Evolutionary conservation across 2,329 filamentous ascomycete species (phyloP).

Genomic region (Pestalotiopsis sp.): DNA sequence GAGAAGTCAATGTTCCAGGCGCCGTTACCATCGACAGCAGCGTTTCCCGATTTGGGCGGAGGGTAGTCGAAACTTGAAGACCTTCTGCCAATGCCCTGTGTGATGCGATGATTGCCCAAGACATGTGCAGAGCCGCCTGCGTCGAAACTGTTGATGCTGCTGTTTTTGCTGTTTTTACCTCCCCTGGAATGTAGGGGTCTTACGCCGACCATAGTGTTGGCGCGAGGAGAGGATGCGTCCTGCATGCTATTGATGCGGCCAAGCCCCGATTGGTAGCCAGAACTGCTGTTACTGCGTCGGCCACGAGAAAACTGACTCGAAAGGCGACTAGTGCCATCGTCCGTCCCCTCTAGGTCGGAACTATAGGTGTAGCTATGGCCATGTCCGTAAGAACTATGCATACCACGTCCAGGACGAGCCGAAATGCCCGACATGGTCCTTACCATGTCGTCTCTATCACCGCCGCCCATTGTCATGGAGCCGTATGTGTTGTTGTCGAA

Average conservation of each 20-base stretch:
- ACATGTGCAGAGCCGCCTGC: conserved; percentile 57
- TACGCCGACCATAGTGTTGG: conserved; percentile 32
- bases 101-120: conserved; percentile 58
- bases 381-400: conserved; percentile 16
- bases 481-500: conserved; percentile 37
- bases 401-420: conserved; percentile 20
- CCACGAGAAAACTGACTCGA: conserved; percentile 56
- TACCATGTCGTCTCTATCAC: conserved; percentile 23
- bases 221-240: conserved; percentile 40
- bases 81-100: conserved; percentile 50
- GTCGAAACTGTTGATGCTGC: conserved; percentile 67
- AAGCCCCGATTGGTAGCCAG: conserved; percentile 63
- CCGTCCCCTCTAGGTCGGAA: conserved; percentile 58
- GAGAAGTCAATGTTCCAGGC: conserved; percentile 50
- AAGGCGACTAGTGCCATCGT: conserved; percentile 50
- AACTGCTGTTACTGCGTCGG: conserved; percentile 78
- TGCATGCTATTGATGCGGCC: conserved; percentile 65
- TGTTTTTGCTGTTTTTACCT: conserved; percentile 71
- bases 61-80: conserved; percentile 77
- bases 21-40: not conserved
- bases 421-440: conserved; percentile 27
- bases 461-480: conserved; percentile 13
- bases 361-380: conserved; percentile 58
- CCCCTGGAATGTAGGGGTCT: conserved; percentile 53
- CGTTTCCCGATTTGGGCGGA: conserved; percentile 36